Evolutionary conservation across 371 early-diverging fungal genomes (phyloP), one percentile per base, ranked within the genome.

Genomic region (Mortierella sp.): DNA sequence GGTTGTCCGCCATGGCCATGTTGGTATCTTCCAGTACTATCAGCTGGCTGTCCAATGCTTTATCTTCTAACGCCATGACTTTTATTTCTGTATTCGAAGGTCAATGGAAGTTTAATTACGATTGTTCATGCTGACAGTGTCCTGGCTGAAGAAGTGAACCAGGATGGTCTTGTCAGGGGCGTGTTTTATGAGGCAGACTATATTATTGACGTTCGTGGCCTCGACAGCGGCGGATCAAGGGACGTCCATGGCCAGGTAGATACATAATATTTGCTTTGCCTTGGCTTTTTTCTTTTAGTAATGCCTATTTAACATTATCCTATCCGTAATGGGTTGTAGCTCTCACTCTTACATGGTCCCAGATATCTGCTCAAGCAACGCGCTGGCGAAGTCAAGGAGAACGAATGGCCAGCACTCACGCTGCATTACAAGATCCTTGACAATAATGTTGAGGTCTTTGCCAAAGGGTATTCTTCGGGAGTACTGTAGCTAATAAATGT

Each of bases 161-260:
- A 90, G 64, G 89, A 88, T 69, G 85, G 84, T 16, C 87, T 93
- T 69, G 83, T 88, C 11, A 87, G 85, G 47, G 82, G 81, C 10
- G 73, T 91, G 40, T 65, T 87, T 21, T 85, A 86, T 40, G 76
- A 81, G 52, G 87, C 89, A 0, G 88, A 89, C 40, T 76, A 89
- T 64, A 82, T 91, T 1, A 70, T 93, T 32, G 88, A 90, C 53
- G 90, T 92, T 8, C 83, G 88, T 40, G 88, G 88, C 2, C 77
- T 93, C 15, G 85, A 86, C 57, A 91, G 92, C 66, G 94, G 94
- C 24, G 83, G 88, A 45, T 89, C 92, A 21, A 86, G 90, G 52
- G 92, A 92, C 58, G 89, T 93, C 0, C 89, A 91, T 72, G 94
- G 94, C 32, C 89, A 92, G 85, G 89, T 88, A 77, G n/a, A 50